Base-by-base conservation (phyloP, 495 filamentous ascomycete species). In the Opeltia flavorubescens region DNA sequence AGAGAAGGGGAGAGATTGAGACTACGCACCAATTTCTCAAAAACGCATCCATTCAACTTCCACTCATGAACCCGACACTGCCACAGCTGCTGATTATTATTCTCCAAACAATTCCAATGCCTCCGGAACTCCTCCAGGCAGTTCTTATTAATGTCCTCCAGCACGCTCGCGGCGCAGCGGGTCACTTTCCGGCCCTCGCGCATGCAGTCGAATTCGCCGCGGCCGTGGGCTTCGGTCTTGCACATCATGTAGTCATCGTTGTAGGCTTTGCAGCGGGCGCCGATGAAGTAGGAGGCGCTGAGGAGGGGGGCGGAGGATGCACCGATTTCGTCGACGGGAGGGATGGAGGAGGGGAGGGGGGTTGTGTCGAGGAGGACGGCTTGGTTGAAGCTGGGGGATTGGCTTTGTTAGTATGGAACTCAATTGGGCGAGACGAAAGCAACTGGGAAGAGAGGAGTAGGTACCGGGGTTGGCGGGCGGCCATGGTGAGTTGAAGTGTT, bases 201-300 rank as follows among this genome's bases (percentile, higher is more conserved):
- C 72, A 99, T 65, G 65, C 91, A 99, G 46, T 95, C 87, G 41
- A 93, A 63, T 70, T 96, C 93, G 50, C 89, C 93, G 65, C 70
- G 76, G 45, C 91, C 93, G 43, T 79, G 74, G 39, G 84, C 74
- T 70, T 94, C 85, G 43, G 75, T 83, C 80, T 96, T 99, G 79
- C 91, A 99, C 67, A 91, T 79, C 88, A 99, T 96, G 66, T 78
- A 99, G 67, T 99, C 91, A 69, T 99, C 91, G 66, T 95, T 98
- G 71, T 86, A 99, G 40, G 83, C 71, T 59, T 76, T 80, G 78
- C 91, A 99, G 56, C 89, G 79, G 50, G 86, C 88, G 40, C 91
- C 91, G 62, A 99, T 99, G 61, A 95, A 96, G 74, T 80, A 99
- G n/a, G 86, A 77, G 15, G 91, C 93, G 51, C 84, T 89, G 28